Percentiles rank a stretch among this genome's conserved stretches.
phyloP scores from a whole-genome alignment of 2,329 filamentous ascomycete species.

The Pseudogymnoascus sp. region DNA sequence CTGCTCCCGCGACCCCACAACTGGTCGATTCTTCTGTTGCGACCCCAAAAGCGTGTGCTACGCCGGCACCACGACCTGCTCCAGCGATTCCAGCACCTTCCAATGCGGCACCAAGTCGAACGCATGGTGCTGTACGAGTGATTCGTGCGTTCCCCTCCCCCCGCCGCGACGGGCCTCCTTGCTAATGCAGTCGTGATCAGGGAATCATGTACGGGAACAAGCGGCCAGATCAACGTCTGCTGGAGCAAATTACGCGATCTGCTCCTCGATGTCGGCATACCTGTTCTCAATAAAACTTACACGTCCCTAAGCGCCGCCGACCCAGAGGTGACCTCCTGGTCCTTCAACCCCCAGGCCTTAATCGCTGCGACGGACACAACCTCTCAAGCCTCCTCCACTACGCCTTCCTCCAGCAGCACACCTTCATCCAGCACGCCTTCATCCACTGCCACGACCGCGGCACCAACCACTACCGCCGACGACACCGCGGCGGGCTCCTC shows the following conservation, averaged over 20 bases:
- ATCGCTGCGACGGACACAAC: neutral
- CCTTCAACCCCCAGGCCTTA: neutral
- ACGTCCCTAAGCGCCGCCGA: neutral
- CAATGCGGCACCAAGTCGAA: neutral
- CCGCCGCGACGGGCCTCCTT: neutral
- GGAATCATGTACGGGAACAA: neutral
- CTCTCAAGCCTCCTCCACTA: neutral
- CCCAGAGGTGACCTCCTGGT: neutral
- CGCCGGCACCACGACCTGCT: neutral
- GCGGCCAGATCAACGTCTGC: neutral
- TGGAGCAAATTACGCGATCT: neutral
- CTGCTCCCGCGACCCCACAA: neutral
- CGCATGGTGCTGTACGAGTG: neutral
- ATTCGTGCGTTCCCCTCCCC: neutral
- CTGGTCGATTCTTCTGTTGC: neutral
- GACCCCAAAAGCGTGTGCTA: neutral
- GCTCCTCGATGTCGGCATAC: neutral
- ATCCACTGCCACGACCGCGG: neutral
- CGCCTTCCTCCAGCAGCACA: neutral
- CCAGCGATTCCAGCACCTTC: neutral
- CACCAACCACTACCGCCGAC: neutral
- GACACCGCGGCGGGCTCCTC: neutral
- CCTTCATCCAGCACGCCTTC: neutral
- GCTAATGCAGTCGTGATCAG: neutral
- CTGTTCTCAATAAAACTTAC: conserved; percentile 7